Conservation (phyloP, 2,329 filamentous ascomycete genomes). For the Claviceps maximensis region DNA sequence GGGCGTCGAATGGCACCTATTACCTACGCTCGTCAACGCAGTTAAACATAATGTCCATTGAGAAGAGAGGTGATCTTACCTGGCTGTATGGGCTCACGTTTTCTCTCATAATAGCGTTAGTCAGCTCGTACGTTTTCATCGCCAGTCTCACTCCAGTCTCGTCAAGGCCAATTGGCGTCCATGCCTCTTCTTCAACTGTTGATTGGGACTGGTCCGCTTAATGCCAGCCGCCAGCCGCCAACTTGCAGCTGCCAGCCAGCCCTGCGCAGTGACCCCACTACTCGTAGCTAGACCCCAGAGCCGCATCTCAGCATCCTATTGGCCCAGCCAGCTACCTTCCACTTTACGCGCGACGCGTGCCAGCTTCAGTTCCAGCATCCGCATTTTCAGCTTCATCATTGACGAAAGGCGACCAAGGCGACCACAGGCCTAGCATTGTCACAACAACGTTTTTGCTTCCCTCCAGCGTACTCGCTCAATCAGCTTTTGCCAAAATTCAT, state of each 20-base stretch:
- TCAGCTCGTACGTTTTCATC: too few species aligned
- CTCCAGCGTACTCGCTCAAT: too few species aligned
- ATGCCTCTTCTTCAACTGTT: too few species aligned
- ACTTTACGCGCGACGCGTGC: constrained; percentile 27
- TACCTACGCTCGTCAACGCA: too few species aligned
- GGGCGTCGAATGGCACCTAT: too few species aligned
- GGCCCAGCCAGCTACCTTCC: constrained; percentile 1
- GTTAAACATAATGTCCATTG: too few species aligned
- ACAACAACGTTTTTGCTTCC: background rate
- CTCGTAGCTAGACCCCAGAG: background rate
- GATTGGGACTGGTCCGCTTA: too few species aligned
- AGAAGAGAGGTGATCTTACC: too few species aligned
- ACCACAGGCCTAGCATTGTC: background rate
- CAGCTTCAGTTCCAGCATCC: background rate
- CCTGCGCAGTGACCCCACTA: background rate
- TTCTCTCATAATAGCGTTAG: too few species aligned
- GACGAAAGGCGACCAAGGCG: constrained; percentile 16
- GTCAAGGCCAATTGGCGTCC: background rate
- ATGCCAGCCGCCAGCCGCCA: background rate
- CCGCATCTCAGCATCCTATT: background rate
- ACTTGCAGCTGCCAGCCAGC: background rate
- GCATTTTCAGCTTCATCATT: constrained; percentile 5
- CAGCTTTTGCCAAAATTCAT: background rate
- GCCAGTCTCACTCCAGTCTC: background rate
- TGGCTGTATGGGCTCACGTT: too few species aligned